Evolutionary conservation across 768 basidiomycete genomes (phyloP).

Genomic region (Termitomyces sp.): DNA sequence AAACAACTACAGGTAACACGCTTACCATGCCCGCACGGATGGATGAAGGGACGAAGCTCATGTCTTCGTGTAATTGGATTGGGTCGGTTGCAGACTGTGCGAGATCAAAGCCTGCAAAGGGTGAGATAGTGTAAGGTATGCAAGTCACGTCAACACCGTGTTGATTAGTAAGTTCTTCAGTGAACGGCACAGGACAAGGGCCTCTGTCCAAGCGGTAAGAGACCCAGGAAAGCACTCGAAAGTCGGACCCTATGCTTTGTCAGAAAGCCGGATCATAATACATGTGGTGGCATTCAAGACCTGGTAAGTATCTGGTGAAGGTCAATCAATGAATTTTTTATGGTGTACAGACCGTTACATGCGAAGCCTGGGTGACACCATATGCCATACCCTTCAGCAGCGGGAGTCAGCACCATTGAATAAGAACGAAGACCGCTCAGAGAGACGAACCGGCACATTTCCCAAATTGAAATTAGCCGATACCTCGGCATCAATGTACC

Average conservation of each 20-base stretch:
- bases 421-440: neutral
- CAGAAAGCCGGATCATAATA: neutral
- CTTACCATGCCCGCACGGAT: slow-evolving; percentile 42
- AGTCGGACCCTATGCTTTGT: slow-evolving; percentile 32
- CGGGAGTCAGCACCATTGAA: neutral
- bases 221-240: slow-evolving; percentile 38
- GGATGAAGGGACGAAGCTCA: slow-evolving; percentile 37
- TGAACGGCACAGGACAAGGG: slow-evolving; percentile 37
- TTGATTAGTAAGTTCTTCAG: slow-evolving; percentile 38
- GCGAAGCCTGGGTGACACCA: slow-evolving; percentile 39
- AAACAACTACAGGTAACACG: slow-evolving; percentile 4
- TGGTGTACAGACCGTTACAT: slow-evolving; percentile 21
- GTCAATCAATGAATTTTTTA: slow-evolving; percentile 10
- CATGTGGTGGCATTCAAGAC: slow-evolving; percentile 17
- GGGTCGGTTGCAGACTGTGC: slow-evolving; percentile 28
- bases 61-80: slow-evolving; percentile 24
- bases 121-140: slow-evolving; percentile 50
- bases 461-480: slow-evolving; percentile 27
- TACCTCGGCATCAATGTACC: slow-evolving; percentile 54
- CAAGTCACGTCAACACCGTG: slow-evolving; percentile 45
- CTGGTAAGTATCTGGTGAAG: slow-evolving; percentile 37
- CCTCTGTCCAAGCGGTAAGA: slow-evolving; percentile 27
- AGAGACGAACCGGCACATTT: slow-evolving; percentile 19
- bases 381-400: slow-evolving; percentile 22
- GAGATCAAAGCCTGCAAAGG: slow-evolving; percentile 41